Conservation (phyloP, 495 filamentous ascomycete species). For the Penicillium steckii region DNA sequence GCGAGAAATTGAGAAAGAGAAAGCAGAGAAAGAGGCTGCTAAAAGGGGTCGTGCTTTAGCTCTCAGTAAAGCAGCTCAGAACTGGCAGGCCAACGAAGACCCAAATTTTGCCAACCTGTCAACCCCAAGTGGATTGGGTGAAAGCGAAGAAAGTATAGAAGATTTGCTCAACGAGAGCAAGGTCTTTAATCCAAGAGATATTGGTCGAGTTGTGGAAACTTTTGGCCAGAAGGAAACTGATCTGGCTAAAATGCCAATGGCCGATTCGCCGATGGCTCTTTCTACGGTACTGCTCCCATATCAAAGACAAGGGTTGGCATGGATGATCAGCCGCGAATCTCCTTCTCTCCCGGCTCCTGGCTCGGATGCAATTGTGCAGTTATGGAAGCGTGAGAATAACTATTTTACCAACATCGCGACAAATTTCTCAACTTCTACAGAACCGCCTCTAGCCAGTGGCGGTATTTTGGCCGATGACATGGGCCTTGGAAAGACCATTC, state of each 20-base stretch:
- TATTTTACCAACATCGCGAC: conserved; percentile 76
- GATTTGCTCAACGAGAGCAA: conserved; percentile 68
- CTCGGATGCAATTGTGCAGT: conserved; percentile 66
- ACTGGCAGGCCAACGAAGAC: conserved; percentile 28
- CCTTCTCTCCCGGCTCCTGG: conserved; percentile 62
- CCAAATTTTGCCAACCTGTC: conserved; percentile 33
- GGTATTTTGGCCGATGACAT: conserved; percentile 93
- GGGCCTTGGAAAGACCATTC: conserved; percentile 91
- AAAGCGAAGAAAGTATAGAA: conserved; percentile 46
- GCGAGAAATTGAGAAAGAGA: conserved; percentile 32
- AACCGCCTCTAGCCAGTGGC: conserved; percentile 68
- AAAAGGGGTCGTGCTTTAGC: conserved; percentile 43
- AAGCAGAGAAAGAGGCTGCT: conserved; percentile 50
- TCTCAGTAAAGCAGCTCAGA: conserved; percentile 34
- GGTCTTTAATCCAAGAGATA: conserved; percentile 66
- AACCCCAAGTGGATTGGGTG: conserved; percentile 19
- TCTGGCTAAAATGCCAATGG: conserved; percentile 72
- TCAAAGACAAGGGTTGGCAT: conserved; percentile 80
- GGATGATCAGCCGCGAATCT: conserved; percentile 76
- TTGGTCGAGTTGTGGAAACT: conserved; percentile 65
- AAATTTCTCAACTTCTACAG: conserved; percentile 56
- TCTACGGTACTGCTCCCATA: conserved; percentile 71
- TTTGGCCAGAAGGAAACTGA: conserved; percentile 68
- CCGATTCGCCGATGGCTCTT: conserved; percentile 61
- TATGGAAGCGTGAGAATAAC: conserved; percentile 66